Base-by-base conservation (phyloP, 352 stramenopile species). In the Detonula confervacea region DNA sequence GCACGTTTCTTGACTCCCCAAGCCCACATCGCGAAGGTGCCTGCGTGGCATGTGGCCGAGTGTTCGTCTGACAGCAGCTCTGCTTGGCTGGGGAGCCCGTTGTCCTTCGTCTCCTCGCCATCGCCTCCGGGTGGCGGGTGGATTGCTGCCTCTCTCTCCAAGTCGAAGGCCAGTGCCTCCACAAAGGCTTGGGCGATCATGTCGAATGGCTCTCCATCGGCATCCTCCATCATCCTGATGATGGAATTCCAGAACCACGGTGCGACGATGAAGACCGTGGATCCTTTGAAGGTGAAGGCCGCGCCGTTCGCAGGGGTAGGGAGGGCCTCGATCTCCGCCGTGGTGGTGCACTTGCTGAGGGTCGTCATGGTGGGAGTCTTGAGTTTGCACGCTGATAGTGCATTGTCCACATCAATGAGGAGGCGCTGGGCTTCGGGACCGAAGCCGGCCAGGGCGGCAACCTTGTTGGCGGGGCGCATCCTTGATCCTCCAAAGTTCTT, bases 401-500 rank as follows among this genome's bases (percentile, higher is more conserved):
- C 42, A 7, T 52, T 7, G 3, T 52, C 20, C 2, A 22, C n/a
- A n/a, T 52, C 20, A 22, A 52, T 22, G 20, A 52, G 8, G 11
- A 52, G 8, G 3, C 8, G n/a, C 42, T 7, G 11, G 2, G 42
- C 42, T n/a, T 6, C 11, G 20, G 42, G 42, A 2, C 42, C 42
- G 8, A 52, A 22, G 42, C 42, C 42, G n/a, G 20, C 42, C 6
- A 52, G 42, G 42, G 8, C 8, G 8, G 20, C 14, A 16, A 52
- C n/a, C 42, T 52, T 20, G 42, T 52, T 16, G 9, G 11, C 42
- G 9, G 42, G 42, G 42, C 42, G 42, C 8, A 16, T 22, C n/a
- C 42, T 52, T 16, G 42, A 22, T 52, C 42, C 42, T 52, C 42
- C 42, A 52, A 52, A 16, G n/a, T 52, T 52, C 20, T 52, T 52